Conservation (phyloP, 306 rosid genomes). For the Cicer bijugum region DNA sequence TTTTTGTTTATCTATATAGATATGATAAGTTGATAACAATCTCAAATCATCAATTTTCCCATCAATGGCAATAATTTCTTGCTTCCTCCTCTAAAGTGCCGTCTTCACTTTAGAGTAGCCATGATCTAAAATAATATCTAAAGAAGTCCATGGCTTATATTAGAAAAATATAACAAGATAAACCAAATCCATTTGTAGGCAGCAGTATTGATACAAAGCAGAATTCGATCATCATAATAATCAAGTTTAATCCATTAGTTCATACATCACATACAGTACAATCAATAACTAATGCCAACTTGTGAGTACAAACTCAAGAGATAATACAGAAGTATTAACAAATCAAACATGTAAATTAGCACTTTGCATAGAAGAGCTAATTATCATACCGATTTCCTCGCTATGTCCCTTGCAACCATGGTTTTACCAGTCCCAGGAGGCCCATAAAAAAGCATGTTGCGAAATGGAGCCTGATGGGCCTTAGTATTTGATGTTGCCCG, state of each 20-base stretch:
- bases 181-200: conserved; percentile 10
- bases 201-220: not conserved
- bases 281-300: not conserved
- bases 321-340: conserved; percentile 30
- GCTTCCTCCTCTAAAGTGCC: not conserved
- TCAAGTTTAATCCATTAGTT: conserved; percentile 18
- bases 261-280: conserved; percentile 14
- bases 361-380: conserved; percentile 24
- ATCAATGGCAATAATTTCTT: not conserved
- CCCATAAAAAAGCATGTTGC: conserved; percentile 95
- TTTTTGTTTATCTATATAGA: not conserved
- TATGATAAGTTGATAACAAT: not conserved
- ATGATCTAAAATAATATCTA: not conserved
- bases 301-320: conserved; percentile 24
- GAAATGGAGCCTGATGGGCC: conserved; percentile 94
- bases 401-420: conserved; percentile 98
- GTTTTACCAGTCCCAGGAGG: conserved; percentile 99
- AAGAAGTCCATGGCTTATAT: not conserved
- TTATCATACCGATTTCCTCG: conserved; percentile 79
- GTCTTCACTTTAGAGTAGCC: not conserved
- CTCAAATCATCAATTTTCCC: not conserved
- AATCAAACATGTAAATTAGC: conserved; percentile 25
- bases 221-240: not conserved
- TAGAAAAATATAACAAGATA: conserved; percentile 15
- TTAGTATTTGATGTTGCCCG: conserved; percentile 94